These are phyloP conservation scores for Paramyrothecium sp. DNA, from an alignment of 2,329 filamentous ascomycete species.

Conservation along the genomic window DNA sequence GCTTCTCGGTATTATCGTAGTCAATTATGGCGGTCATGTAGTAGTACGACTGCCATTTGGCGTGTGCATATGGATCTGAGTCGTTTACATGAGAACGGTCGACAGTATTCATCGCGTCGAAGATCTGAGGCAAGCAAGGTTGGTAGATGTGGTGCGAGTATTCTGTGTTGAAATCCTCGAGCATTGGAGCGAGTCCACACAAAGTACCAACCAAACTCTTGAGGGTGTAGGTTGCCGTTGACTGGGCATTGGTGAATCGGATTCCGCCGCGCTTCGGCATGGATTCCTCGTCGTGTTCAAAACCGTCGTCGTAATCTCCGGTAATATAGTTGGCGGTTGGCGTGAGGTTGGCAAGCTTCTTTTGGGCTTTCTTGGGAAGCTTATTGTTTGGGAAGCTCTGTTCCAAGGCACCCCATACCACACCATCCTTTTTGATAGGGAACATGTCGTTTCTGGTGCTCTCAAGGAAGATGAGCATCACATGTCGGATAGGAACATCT, in stretches of 20 bases:
- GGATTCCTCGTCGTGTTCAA: constrained; percentile 15
- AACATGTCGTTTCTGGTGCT: constrained; percentile 45
- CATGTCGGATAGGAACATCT: constrained; percentile 37
- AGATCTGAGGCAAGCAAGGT: constrained; percentile 40
- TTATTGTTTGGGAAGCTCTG: constrained; percentile 27
- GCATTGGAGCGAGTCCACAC: constrained; percentile 39
- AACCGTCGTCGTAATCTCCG: constrained; percentile 33
- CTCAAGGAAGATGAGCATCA: constrained; percentile 42
- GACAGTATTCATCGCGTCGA: constrained; percentile 29
- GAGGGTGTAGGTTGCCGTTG: constrained; percentile 40
- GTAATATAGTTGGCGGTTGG: constrained; percentile 31
- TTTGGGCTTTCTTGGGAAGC: constrained; percentile 28
- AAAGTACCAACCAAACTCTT: constrained; percentile 40
- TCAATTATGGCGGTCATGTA: constrained; percentile 30
- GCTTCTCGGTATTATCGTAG: constrained; percentile 30
- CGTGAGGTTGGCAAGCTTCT: constrained; percentile 25
- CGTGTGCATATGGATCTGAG: constrained; percentile 17
- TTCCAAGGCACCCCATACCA: constrained; percentile 32
- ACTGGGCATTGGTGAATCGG: constrained; percentile 37
- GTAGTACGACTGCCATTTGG: constrained; percentile 28
- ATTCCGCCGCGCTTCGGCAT: constrained; percentile 32
- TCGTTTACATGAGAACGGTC: constrained; percentile 7
- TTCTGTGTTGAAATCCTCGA: constrained; percentile 41
- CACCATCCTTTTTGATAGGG: constrained; percentile 37
- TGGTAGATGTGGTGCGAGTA: constrained; percentile 40